Evolutionary conservation across 176 grass and related monocot genomes (phyloP).

Genomic region (Oryza nivara): DNA sequence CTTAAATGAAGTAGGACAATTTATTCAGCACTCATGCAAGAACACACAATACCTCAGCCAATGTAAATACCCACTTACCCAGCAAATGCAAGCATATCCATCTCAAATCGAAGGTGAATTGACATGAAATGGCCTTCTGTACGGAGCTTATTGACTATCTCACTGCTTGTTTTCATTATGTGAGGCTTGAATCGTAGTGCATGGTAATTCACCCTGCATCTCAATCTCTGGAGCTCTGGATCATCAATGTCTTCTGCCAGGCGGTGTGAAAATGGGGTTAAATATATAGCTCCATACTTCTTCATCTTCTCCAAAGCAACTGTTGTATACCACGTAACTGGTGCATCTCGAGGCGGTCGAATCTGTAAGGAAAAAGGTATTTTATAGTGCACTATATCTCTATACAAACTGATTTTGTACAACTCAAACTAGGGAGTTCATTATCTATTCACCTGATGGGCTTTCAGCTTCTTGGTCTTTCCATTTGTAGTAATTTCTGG

Average conservation of each 20-base stretch:
- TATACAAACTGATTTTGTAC: constrained; percentile 7
- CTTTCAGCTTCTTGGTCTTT: constrained; percentile 94
- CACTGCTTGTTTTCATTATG: constrained; percentile 88
- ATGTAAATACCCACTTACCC: constrained; percentile 55
- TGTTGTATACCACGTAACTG: constrained; percentile 88
- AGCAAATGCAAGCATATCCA: constrained; percentile 99
- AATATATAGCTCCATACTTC: constrained; percentile 85
- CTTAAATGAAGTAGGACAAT: not conserved
- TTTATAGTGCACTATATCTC: constrained; percentile 14
- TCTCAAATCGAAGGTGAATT: constrained; percentile 98
- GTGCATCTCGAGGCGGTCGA: constrained; percentile 93
- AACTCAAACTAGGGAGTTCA: constrained; percentile 13
- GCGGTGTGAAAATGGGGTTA: constrained; percentile 98
- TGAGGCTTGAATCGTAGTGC: constrained; percentile 90
- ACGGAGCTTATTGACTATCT: constrained; percentile 91
- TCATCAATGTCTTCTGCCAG: constrained; percentile 88
- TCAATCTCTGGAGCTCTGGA: constrained; percentile 91
- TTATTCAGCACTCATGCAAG: constrained; percentile 8
- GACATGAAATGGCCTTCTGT: constrained; percentile 92
- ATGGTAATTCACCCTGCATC: constrained; percentile 98
- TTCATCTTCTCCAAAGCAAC: constrained; percentile 90
- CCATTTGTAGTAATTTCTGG: constrained; percentile 76
- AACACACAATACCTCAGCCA: constrained; percentile 5
- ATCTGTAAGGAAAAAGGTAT: constrained; percentile 58
- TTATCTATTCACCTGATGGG: constrained; percentile 62